These are phyloP conservation scores for Geotrichum siamense DNA, from an alignment of 1,139 yeast genomes.

Conservation along the genomic window DNA sequence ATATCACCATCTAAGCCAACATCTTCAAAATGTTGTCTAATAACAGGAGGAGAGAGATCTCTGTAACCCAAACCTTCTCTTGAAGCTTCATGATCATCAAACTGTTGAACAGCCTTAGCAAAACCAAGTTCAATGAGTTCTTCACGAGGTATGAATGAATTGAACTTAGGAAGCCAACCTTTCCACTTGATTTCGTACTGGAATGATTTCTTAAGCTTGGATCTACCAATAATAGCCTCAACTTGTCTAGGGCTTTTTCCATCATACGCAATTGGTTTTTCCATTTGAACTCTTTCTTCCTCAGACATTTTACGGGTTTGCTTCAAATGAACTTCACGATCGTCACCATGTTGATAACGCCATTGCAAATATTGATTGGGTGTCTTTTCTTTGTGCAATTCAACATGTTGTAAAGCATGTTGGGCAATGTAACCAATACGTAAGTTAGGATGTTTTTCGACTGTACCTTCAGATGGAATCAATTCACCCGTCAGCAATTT, in stretches of 20 bases:
- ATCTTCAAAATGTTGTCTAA: slow-evolving; percentile 92
- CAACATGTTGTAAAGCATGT: slow-evolving; percentile 96
- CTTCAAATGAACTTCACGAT: slow-evolving; percentile 89
- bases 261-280: slow-evolving; percentile 71
- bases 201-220: slow-evolving; percentile 90
- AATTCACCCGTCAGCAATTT: slow-evolving; percentile 89
- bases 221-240: slow-evolving; percentile 96
- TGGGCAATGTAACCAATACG: slow-evolving; percentile 98
- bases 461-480: slow-evolving; percentile 77
- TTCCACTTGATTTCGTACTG: slow-evolving; percentile 97
- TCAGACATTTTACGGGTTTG: slow-evolving; percentile 84
- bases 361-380: slow-evolving; percentile 97
- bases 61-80: slow-evolving; percentile 98
- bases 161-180: slow-evolving; percentile 85
- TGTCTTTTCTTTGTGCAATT: slow-evolving; percentile 93
- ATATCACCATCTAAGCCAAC: slow-evolving; percentile 97
- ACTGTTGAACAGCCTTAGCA: slow-evolving; percentile 79
- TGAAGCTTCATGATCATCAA: slow-evolving; percentile 97
- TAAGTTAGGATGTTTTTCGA: slow-evolving; percentile 95
- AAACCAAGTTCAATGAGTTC: slow-evolving; percentile 73
- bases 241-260: slow-evolving; percentile 85
- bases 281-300: slow-evolving; percentile 76
- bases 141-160: slow-evolving; percentile 90
- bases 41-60: slow-evolving; percentile 83
- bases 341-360: slow-evolving; percentile 97